These are phyloP conservation scores for Globisporangium cylindrosporum DNA, from an alignment of 352 stramenopile genomes.

Conservation along the genomic window DNA sequence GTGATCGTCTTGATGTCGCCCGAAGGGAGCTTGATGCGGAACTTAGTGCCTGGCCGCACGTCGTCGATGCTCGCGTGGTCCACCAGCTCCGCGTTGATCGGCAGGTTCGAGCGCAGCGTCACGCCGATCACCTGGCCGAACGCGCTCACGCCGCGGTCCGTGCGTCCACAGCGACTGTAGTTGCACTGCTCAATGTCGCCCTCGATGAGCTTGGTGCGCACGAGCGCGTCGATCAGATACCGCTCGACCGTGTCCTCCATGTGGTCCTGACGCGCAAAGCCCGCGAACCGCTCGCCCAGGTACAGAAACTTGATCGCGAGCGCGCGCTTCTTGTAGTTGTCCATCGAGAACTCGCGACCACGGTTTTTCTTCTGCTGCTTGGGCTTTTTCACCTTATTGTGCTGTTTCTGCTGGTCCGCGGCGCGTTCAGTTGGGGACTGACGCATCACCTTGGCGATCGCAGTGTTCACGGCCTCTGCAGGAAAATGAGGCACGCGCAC, in stretches of 20 bases:
- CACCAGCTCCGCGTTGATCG: conserved; percentile 55
- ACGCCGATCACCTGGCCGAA: conserved; percentile 80
- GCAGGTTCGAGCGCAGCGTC: conserved; percentile 74
- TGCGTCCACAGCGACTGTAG: conserved; percentile 97
- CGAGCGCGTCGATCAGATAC: conserved; percentile 92
- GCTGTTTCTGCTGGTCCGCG: conserved; percentile 6
- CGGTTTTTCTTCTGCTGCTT: conserved; percentile 32
- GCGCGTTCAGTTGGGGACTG: conserved; percentile 12
- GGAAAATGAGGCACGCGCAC: neutral
- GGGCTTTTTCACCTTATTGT: conserved; percentile 50
- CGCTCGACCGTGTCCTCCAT: conserved; percentile 93
- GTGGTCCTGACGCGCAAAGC: conserved; percentile 87
- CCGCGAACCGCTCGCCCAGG: conserved; percentile 83
- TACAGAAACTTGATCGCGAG: conserved; percentile 87
- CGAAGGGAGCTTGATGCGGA: conserved; percentile 53
- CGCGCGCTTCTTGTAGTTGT: conserved; percentile 67
- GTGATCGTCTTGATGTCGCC: conserved; percentile 69
- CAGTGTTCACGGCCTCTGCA: conserved; percentile 62
- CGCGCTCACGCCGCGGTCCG: conserved; percentile 94
- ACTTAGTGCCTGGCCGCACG: conserved; percentile 53
- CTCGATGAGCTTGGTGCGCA: conserved; percentile 89
- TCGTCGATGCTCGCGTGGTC: conserved; percentile 66
- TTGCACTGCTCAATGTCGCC: conserved; percentile 61
- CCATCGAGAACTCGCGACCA: conserved; percentile 64
- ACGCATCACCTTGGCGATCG: conserved; percentile 66